phyloP scores from a whole-genome alignment of 208 protist species.

The Porcisia hertigi region DNA sequence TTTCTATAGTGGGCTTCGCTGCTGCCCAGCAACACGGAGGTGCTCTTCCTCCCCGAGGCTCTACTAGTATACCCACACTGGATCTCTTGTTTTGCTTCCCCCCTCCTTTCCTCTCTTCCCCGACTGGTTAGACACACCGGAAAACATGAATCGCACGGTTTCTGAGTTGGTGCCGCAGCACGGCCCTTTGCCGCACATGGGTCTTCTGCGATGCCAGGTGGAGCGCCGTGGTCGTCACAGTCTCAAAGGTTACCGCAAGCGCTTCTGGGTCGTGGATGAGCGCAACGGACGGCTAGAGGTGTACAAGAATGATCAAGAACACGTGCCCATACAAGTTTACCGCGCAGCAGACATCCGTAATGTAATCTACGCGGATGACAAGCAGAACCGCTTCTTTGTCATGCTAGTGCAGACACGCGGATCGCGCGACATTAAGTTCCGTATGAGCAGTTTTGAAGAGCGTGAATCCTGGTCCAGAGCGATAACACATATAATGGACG shows the following conservation, averaged over 20 bases:
- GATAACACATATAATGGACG: slow-evolving; percentile 70
- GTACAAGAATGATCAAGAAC: slow-evolving; percentile 88
- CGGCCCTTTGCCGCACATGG: slow-evolving; percentile 49
- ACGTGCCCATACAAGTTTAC: slow-evolving; percentile 50
- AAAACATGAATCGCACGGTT: slow-evolving; percentile 18
- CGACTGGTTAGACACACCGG: too few relatives aligned
- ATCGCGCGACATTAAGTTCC: slow-evolving; percentile 58
- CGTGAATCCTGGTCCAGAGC: slow-evolving; percentile 73
- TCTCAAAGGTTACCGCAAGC: slow-evolving; percentile 71
- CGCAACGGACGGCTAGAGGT: slow-evolving; percentile 54
- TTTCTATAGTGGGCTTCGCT: neutral
- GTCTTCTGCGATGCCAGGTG: slow-evolving; percentile 61
- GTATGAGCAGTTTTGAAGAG: slow-evolving; percentile 66
- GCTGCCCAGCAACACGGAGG: neutral
- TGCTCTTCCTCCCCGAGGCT: neutral
- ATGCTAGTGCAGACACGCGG: slow-evolving; percentile 64
- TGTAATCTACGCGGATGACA: slow-evolving; percentile 74
- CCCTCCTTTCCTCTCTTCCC: neutral
- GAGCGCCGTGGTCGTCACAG: slow-evolving; percentile 46
- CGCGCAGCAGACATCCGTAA: slow-evolving; percentile 58
- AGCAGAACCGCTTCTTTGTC: slow-evolving; percentile 80
- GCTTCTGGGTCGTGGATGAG: slow-evolving; percentile 81
- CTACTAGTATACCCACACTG: neutral
- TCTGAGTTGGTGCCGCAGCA: slow-evolving; percentile 29
- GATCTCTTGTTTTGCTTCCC: neutral